Percentiles rank a stretch among this genome's conserved stretches.
Conservation (phyloP, 2,329 filamentous ascomycete genomes). For the Teratosphaeria nubilosa region DNA sequence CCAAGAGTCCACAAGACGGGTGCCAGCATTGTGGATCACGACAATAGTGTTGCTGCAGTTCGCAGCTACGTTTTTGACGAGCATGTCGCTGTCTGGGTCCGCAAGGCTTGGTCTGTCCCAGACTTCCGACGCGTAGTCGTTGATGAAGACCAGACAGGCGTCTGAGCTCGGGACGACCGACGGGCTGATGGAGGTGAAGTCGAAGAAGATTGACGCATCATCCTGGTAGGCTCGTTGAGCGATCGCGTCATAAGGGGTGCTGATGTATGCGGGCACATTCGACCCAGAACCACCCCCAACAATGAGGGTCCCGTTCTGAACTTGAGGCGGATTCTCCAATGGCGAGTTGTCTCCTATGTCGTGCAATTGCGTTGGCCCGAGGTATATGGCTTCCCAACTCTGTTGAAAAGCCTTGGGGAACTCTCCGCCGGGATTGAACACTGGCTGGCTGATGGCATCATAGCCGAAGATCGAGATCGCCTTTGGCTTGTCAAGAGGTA, state of each 20-base stretch:
- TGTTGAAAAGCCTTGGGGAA: slow-evolving; percentile 12
- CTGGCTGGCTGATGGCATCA: slow-evolving; percentile 34
- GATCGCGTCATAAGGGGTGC: slow-evolving; percentile 27
- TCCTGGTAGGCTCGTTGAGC: slow-evolving; percentile 35
- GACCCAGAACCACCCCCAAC: slow-evolving; percentile 28
- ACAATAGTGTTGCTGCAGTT: slow-evolving; percentile 55
- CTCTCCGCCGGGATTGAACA: slow-evolving; percentile 13
- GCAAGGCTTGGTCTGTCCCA: slow-evolving; percentile 28
- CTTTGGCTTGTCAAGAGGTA: slow-evolving; percentile 43
- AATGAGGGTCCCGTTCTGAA: slow-evolving; percentile 23
- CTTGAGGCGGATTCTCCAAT: slow-evolving; percentile 15
- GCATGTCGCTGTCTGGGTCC: slow-evolving; percentile 40
- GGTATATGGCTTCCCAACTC: slow-evolving; percentile 15
- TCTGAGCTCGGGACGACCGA: slow-evolving; percentile 35
- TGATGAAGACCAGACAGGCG: slow-evolving; percentile 49
- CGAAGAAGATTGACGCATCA: slow-evolving; percentile 49
- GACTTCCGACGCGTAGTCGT: slow-evolving; percentile 36
- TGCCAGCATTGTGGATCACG: slow-evolving; percentile 54
- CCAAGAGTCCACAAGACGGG: slow-evolving; percentile 51
- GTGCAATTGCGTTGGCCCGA: slow-evolving; percentile 13
- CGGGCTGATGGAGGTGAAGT: slow-evolving; percentile 43
- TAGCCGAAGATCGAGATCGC: slow-evolving; percentile 53
- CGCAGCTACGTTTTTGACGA: slow-evolving; percentile 48
- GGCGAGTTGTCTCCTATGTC: slow-evolving; percentile 25
- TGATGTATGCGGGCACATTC: slow-evolving; percentile 25